These are phyloP conservation scores for Eucalyptus guilfoylei DNA, from an alignment of 345 rosid species.

Conservation along the genomic window DNA sequence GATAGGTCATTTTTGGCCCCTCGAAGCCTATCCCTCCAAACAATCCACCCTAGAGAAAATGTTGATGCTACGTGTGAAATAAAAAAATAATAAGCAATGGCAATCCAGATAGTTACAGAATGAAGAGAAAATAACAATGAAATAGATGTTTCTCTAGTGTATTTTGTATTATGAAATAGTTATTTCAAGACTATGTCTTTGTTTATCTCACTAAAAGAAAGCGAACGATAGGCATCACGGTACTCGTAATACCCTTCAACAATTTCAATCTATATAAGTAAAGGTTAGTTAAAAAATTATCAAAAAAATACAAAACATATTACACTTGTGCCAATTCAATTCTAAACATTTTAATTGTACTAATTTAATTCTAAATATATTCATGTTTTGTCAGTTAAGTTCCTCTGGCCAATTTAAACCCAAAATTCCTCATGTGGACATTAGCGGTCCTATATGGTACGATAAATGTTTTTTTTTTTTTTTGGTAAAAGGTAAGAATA, in stretches of 20 bases:
- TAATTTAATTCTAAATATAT: too few species aligned
- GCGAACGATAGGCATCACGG: neutral
- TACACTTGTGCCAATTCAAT: too few species aligned
- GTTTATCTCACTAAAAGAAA: neutral
- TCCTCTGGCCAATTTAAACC: neutral
- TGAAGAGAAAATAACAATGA: neutral
- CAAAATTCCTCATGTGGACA: neutral
- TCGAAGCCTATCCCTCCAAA: neutral
- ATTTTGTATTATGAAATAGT: neutral
- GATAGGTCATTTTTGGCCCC: neutral
- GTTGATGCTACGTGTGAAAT: neutral
- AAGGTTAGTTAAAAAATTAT: neutral
- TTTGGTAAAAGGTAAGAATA: too few species aligned
- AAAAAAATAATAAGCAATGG: neutral
- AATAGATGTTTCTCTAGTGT: neutral
- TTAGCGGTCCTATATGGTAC: neutral
- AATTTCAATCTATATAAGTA: neutral
- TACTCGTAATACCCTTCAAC: neutral
- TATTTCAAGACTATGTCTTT: neutral
- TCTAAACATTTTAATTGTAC: too few species aligned
- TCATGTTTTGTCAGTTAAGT: neutral
- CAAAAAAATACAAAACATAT: neutral
- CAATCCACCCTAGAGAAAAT: neutral
- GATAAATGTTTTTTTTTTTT: fast-evolving
- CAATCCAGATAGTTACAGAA: neutral